Evolutionary conservation across 2,329 filamentous ascomycete species (phyloP).

Genomic region (Alternaria sp.): DNA sequence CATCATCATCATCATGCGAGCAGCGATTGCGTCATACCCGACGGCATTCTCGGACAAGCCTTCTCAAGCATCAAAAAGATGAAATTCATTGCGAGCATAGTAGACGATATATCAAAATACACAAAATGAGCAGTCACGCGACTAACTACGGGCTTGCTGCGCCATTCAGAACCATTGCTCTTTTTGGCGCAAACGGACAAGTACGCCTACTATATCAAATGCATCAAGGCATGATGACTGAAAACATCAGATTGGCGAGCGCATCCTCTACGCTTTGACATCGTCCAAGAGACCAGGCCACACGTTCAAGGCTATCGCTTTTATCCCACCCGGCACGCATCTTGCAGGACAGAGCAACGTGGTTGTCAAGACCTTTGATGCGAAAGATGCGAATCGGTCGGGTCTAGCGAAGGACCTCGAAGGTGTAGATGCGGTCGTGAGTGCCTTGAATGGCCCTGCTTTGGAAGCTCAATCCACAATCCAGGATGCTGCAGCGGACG

Average conservation of each 20-base stretch:
- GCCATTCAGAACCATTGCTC: background rate
- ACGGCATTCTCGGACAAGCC: background rate
- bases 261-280: constrained; percentile 16
- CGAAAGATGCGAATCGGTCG: background rate
- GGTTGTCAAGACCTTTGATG: background rate
- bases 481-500: constrained; percentile 37
- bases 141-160: background rate
- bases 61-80: background rate
- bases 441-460: constrained; percentile 32
- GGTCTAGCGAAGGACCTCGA: constrained; percentile 19
- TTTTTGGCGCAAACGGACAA: constrained; percentile 28
- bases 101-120: background rate
- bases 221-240: background rate
- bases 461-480: constrained; percentile 29
- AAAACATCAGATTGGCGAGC: constrained; percentile 12
- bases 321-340: background rate
- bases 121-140: background rate
- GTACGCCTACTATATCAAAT: background rate
- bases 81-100: background rate
- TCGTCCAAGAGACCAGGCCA: constrained; percentile 14
- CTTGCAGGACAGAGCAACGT: background rate
- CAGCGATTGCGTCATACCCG: constrained; percentile 13
- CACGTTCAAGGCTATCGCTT: constrained; percentile 19
- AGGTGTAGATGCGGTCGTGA: constrained; percentile 36
- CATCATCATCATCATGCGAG: background rate